Evolutionary conservation across 352 stramenopile species (phyloP), one percentile per base, ranked within the genome.

Genomic region (Phytophthora aleatoria): DNA sequence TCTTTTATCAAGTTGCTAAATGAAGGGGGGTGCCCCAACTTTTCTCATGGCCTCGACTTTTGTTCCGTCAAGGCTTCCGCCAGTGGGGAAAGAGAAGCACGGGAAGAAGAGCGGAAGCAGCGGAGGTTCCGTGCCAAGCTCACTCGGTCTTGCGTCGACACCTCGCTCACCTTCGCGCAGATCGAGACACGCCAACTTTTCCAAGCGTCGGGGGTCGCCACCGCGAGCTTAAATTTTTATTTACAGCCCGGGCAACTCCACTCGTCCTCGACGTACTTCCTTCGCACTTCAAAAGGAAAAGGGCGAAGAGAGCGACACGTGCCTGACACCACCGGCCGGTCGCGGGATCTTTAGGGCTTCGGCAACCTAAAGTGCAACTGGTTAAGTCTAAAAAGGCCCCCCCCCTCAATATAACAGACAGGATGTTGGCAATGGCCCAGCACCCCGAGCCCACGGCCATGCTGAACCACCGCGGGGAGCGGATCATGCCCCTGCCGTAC

Each of bases 391-490:
- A 42, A 43, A 47, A n/a, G 50, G 26, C 20, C 33, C 20, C 42
- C 20, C 1, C 16, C 28, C 8, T 52, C 28, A 24, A 53, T 12
- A 57, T 53, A 30, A 56, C 24, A 51, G 28, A 44, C 28, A 67
- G 9, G 10, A 77, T 77, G 69, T 41, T 77, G 61, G 60, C 61
- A 1, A 61, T 74, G 57, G 50, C 47, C 3, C 45, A 38, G 15
- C 69, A 43, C 16, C 50, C 61, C 9, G 61, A 72, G 53, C 66
- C 70, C 4, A 56, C 44, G 26, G 44, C 50, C 13, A 73, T 77
- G 69, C 33, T 78, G 31, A 78, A 81, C 50, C 73, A 78, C 59
- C 69, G 73, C 26, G 73, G 72, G 5, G 73, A 81, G 60, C 73
- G 66, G 47, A 63, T 81, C 48, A 69, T 77, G 62, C 58, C 69